Evolutionary conservation across 2,329 filamentous ascomycete species (phyloP).

Genomic region (Pyricularia sp.): DNA sequence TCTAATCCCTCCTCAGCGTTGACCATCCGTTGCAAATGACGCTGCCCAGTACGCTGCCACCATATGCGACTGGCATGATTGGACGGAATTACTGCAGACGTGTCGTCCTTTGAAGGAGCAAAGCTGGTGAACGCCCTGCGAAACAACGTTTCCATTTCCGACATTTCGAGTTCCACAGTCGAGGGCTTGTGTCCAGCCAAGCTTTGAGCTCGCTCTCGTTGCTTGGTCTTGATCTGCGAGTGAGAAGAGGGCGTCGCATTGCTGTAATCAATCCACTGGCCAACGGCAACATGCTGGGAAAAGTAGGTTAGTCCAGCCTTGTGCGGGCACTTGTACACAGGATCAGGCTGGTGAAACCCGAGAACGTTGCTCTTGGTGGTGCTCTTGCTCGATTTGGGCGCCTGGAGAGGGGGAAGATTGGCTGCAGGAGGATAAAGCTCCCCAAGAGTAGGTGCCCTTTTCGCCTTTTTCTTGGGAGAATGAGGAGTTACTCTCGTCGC

Average conservation of each 20-base stretch:
- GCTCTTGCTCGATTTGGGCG: constrained; percentile 58
- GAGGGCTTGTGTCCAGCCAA: constrained; percentile 46
- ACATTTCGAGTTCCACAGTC: constrained; percentile 41
- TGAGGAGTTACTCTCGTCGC: constrained; percentile 51
- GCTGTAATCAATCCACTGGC: constrained; percentile 59
- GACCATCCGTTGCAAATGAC: constrained; percentile 51
- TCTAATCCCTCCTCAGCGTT: constrained; percentile 27
- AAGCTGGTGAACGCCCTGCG: constrained; percentile 69
- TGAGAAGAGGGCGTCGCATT: constrained; percentile 44
- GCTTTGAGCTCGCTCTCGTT: constrained; percentile 60
- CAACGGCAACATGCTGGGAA: constrained; percentile 50
- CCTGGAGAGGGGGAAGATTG: constrained; percentile 50
- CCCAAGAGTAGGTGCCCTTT: constrained; percentile 50
- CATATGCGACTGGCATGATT: constrained; percentile 56
- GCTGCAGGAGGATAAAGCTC: constrained; percentile 60
- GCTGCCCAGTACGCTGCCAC: constrained; percentile 61
- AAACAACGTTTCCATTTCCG: constrained; percentile 62
- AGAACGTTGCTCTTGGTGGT: constrained; percentile 44
- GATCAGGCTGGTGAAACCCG: constrained; percentile 22
- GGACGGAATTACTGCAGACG: constrained; percentile 55
- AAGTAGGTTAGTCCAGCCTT: constrained; percentile 46
- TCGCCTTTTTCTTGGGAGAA: constrained; percentile 28
- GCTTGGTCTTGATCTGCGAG: constrained; percentile 44
- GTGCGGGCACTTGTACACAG: constrained; percentile 38
- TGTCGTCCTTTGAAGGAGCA: constrained; percentile 62